Percentiles rank a stretch among this genome's conserved stretches.
Evolutionary conservation across 1,284 basidiomycete genomes (phyloP).

Genomic region (Gymnopus androsaceus): DNA sequence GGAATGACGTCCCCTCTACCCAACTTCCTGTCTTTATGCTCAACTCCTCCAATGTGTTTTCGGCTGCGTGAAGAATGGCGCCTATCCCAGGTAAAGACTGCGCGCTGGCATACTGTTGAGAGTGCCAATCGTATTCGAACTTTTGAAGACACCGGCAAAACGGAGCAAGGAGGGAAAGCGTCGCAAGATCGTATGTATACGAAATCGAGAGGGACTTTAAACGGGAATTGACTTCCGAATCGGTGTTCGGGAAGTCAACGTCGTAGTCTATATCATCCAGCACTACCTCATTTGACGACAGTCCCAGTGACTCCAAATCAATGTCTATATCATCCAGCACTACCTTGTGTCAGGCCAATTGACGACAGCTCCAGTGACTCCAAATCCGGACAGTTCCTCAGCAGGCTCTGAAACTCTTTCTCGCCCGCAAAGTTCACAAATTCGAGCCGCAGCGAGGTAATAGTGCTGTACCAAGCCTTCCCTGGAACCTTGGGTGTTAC

Average conservation of each 20-base stretch:
- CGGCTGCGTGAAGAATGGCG: slow-evolving; percentile 4
- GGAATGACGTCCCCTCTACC: not conserved
- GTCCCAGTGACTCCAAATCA: no score
- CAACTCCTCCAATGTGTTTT: not conserved
- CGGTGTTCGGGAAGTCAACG: no score
- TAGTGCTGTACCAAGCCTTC: slow-evolving; percentile 1
- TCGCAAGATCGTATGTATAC: not conserved
- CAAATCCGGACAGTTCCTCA: not conserved
- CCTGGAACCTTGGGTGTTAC: slow-evolving; percentile 1
- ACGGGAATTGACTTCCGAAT: not conserved
- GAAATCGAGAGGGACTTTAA: not conserved
- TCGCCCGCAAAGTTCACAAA: slow-evolving; percentile 2
- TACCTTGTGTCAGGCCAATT: not conserved
- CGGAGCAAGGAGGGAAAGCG: slow-evolving; percentile 4
- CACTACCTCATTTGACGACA: no score
- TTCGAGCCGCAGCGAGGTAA: slow-evolving; percentile 8
- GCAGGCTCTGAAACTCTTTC: not conserved
- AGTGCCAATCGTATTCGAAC: slow-evolving; percentile 8
- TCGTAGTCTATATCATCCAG: no score
- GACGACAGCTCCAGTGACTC: slow-evolving; percentile 2
- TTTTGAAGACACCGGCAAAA: not conserved
- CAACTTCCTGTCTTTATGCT: slow-evolving; percentile 7
- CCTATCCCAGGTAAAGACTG: slow-evolving; percentile 7
- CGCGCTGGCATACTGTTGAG: slow-evolving; percentile 5
- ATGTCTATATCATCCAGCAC: no score